Evolutionary conservation across 2,329 filamentous ascomycete genomes (phyloP).

Genomic region (Penicillium brasilianum): DNA sequence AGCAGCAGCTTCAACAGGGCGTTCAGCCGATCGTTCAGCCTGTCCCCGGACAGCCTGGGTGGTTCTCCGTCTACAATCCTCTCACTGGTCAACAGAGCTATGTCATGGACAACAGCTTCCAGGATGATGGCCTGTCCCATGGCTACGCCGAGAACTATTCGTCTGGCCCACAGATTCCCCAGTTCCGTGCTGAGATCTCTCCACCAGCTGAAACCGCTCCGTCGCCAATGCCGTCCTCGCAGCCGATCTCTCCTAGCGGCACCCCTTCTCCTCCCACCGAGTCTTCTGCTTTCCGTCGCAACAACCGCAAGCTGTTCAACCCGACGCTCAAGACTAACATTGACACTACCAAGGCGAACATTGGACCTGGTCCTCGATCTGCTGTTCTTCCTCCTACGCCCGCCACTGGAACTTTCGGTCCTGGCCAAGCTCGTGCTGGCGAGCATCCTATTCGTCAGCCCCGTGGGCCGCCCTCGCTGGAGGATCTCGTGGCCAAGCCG

Average conservation of each 20-base stretch:
- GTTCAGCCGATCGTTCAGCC: conserved; percentile 68
- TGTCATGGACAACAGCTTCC: conserved; percentile 71
- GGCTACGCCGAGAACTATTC: conserved; percentile 49
- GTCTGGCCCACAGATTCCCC: conserved; percentile 60
- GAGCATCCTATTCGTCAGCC: conserved; percentile 95
- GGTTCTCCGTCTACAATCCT: conserved; percentile 84
- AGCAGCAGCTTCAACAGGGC: conserved; percentile 70
- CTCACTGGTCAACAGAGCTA: conserved; percentile 83
- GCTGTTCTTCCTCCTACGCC: conserved; percentile 80
- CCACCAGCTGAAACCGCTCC: conserved; percentile 71
- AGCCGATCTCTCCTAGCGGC: conserved; percentile 66
- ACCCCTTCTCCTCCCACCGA: conserved; percentile 72
- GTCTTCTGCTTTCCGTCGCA: conserved; percentile 86
- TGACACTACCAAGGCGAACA: conserved; percentile 57
- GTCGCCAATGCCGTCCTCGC: conserved; percentile 64
- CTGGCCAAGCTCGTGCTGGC: conserved; percentile 88
- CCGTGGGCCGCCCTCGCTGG: conserved; percentile 85
- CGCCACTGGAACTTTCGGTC: conserved; percentile 83
- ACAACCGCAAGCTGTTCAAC: conserved; percentile 88
- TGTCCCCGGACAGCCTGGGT: conserved; percentile 71
- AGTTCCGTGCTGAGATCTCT: conserved; percentile 80
- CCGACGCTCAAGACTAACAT: conserved; percentile 53
- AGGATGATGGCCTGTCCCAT: conserved; percentile 49
- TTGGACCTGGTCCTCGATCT: conserved; percentile 73
- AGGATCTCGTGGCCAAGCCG: conserved; percentile 87